Evolutionary conservation across 306 rosid species (phyloP).

Genomic region (Trifolium dubium): DNA sequence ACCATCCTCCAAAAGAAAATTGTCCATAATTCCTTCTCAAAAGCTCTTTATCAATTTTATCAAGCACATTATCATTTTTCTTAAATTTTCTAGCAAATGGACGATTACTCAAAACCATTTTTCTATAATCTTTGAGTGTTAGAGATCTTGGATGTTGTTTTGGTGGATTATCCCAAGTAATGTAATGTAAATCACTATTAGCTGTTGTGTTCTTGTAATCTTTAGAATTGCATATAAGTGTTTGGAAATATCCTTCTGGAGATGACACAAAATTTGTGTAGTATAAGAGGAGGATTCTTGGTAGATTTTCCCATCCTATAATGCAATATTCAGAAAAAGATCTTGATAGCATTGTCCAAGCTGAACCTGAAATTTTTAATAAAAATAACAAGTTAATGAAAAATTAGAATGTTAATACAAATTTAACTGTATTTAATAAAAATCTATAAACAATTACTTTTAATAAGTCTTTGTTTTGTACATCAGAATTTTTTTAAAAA

Average conservation of each 20-base stretch:
- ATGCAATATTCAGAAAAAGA: constrained; percentile 82
- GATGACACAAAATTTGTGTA: constrained; percentile 95
- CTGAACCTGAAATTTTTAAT: constrained; percentile 66
- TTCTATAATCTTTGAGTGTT: constrained; percentile 60
- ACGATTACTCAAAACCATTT: constrained; percentile 66
- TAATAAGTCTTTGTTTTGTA: no score
- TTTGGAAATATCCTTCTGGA: constrained; percentile 92
- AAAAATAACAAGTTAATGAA: constrained; percentile 19
- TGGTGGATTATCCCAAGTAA: constrained; percentile 94
- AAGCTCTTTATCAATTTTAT: constrained; percentile 73
- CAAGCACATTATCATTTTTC: constrained; percentile 64
- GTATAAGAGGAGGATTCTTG: constrained; percentile 86
- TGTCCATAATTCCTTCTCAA: constrained; percentile 55
- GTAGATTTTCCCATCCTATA: constrained; percentile 88
- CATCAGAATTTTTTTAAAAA: no score
- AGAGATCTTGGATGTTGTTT: constrained; percentile 89
- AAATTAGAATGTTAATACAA: not conserved
- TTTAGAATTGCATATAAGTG: constrained; percentile 76
- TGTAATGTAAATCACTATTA: constrained; percentile 86
- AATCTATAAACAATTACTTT: no score
- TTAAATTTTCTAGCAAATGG: constrained; percentile 92
- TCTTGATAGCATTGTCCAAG: constrained; percentile 91
- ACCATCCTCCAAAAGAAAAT: constrained; percentile 80
- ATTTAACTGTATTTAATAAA: no score
- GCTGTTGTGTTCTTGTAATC: constrained; percentile 72